Conservation (phyloP, 371 early-diverging fungal species). For the Dipsacomyces acuminosporus region DNA sequence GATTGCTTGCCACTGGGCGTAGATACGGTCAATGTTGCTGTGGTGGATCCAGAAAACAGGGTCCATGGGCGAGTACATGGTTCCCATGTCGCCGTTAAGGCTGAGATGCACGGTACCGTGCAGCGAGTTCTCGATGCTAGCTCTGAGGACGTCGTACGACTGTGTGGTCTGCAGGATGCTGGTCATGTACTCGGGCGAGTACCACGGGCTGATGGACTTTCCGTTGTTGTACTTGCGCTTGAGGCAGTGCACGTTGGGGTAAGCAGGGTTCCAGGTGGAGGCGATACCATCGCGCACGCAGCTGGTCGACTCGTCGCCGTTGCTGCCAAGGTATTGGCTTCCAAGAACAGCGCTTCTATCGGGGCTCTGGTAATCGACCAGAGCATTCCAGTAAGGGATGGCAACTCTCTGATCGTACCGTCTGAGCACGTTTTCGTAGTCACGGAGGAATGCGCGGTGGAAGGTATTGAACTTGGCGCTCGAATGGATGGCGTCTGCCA, state of each 20-base stretch:
- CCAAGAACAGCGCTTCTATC: slow-evolving; percentile 20
- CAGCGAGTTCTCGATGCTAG: slow-evolving; percentile 39
- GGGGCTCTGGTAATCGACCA: slow-evolving; percentile 42
- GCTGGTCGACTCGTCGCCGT: slow-evolving; percentile 17
- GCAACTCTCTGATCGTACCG: slow-evolving; percentile 21
- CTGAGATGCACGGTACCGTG: slow-evolving; percentile 46
- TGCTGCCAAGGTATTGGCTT: slow-evolving; percentile 31
- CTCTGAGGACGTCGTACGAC: slow-evolving; percentile 36
- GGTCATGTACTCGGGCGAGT: slow-evolving; percentile 41
- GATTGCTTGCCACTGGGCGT: slow-evolving; percentile 45
- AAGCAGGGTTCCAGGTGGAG: slow-evolving; percentile 9
- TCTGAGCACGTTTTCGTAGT: slow-evolving; percentile 46
- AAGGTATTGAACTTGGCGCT: slow-evolving; percentile 39
- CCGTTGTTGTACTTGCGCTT: slow-evolving; percentile 36
- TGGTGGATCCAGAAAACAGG: slow-evolving; percentile 51
- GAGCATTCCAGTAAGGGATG: slow-evolving; percentile 47
- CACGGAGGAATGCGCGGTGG: slow-evolving; percentile 39
- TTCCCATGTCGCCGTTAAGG: slow-evolving; percentile 48
- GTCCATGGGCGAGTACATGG: slow-evolving; percentile 47
- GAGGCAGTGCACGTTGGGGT: slow-evolving; percentile 32
- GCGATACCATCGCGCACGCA: slow-evolving; percentile 25
- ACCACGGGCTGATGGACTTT: slow-evolving; percentile 28
- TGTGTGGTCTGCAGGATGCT: slow-evolving; percentile 17
- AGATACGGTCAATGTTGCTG: slow-evolving; percentile 48
- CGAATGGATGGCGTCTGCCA: slow-evolving; percentile 25